Evolutionary conservation across 164 flowering plant species (phyloP).

Genomic region (Warburgia ugandensis): DNA sequence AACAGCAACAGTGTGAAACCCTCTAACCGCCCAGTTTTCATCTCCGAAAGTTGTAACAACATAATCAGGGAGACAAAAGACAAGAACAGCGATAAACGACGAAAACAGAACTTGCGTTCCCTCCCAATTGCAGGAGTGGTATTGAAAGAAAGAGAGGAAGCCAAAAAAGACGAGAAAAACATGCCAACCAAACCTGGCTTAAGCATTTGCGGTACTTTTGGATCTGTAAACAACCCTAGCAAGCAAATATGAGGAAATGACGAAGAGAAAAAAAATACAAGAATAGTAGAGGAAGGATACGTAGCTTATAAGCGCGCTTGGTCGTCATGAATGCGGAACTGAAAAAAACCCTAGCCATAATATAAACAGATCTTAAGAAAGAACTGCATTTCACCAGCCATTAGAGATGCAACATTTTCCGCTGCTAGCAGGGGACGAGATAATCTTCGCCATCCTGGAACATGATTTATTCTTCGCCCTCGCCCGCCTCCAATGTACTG

Average conservation of each 20-base stretch:
- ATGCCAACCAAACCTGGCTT: too few relatives aligned
- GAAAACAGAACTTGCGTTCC: not conserved
- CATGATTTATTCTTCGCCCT: not conserved
- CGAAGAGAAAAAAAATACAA: not conserved
- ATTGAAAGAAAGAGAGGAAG: not conserved
- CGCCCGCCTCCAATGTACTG: too few relatives aligned
- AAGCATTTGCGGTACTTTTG: too few relatives aligned
- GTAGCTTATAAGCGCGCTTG: conserved; percentile 82
- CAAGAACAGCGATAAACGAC: too few relatives aligned
- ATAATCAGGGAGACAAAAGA: not conserved
- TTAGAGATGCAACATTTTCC: not conserved
- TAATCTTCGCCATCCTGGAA: too few relatives aligned
- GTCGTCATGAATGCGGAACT: conserved; percentile 38
- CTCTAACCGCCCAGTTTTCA: not conserved
- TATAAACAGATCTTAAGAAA: conserved; percentile 14
- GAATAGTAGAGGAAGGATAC: too few relatives aligned
- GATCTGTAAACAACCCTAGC: not conserved
- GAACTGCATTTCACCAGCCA: conserved; percentile 1
- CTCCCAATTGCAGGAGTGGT: not conserved
- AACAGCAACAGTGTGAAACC: too few relatives aligned
- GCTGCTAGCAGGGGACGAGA: not conserved
- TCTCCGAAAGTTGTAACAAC: not conserved
- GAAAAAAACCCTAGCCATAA: conserved; percentile 5
- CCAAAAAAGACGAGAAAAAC: not conserved
- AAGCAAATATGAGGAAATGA: not conserved